Evolutionary conservation across 371 early-diverging fungal species (phyloP).

Genomic region (Batkoa obscura): DNA sequence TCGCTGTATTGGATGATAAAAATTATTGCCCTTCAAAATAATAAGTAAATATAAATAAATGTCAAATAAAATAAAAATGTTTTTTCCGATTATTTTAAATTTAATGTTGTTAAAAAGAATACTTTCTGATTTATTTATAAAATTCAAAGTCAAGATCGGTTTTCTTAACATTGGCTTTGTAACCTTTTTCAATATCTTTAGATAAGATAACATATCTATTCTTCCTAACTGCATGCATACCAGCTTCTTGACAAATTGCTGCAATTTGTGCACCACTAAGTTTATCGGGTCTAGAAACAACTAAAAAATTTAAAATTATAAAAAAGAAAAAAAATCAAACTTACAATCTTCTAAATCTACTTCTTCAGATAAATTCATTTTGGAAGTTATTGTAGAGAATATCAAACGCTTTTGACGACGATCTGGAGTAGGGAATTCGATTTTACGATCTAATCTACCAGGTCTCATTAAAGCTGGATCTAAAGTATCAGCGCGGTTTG

Average conservation of each 20-base stretch:
- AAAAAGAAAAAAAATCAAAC: constrained; percentile 10
- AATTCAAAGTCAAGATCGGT: constrained; percentile 89
- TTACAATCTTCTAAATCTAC: constrained; percentile 97
- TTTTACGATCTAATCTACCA: constrained; percentile 98
- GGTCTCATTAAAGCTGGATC: constrained; percentile 98
- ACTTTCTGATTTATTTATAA: constrained; percentile 46
- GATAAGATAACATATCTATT: constrained; percentile 95
- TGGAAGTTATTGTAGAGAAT: constrained; percentile 90
- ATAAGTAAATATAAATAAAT: too few species aligned
- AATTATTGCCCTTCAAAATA: constrained; percentile 2
- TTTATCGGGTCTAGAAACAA: constrained; percentile 96
- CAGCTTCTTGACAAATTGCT: constrained; percentile 99
- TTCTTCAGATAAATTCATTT: constrained; percentile 97
- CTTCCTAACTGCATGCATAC: constrained; percentile 96
- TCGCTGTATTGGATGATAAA: constrained; percentile 41
- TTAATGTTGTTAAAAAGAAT: too few species aligned
- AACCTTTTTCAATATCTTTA: constrained; percentile 97
- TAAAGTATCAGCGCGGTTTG: constrained; percentile 98
- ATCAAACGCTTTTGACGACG: constrained; percentile 98
- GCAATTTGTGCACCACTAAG: constrained; percentile 98
- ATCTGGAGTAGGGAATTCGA: constrained; percentile 99
- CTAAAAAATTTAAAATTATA: constrained; percentile 13
- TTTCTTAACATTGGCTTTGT: constrained; percentile 93
- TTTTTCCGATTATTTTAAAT: too few species aligned
- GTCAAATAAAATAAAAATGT: too few species aligned